phyloP scores from a whole-genome alignment of 805 yeast species.

The Metschnikowia chrysomelidarum region DNA sequence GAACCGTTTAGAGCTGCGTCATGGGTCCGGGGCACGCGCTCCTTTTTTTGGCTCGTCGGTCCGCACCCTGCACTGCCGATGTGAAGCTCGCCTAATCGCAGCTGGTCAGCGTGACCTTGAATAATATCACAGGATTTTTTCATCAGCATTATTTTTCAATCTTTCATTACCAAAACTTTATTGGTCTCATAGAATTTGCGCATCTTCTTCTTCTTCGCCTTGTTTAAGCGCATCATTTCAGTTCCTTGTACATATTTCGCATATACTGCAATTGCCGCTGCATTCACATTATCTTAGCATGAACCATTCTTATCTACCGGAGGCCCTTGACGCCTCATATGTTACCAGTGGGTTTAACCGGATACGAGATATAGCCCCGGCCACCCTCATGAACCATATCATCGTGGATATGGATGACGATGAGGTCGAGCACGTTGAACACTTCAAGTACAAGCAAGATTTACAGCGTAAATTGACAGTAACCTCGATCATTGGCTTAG shows the following conservation, averaged over 20 bases:
- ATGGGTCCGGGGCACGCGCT: too few relatives aligned
- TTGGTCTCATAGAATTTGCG: too few relatives aligned
- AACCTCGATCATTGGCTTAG: constrained; percentile 70
- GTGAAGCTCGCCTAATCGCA: too few relatives aligned
- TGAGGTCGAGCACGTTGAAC: constrained; percentile 58
- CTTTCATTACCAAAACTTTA: too few relatives aligned
- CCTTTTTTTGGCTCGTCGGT: too few relatives aligned
- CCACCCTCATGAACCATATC: constrained; percentile 15
- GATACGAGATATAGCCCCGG: constrained; percentile 20
- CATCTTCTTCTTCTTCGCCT: background rate
- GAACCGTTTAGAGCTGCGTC: too few relatives aligned
- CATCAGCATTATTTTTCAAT: too few relatives aligned
- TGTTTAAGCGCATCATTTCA: background rate
- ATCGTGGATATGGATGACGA: constrained; percentile 37
- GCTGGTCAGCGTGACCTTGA: too few relatives aligned
- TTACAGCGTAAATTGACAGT: constrained; percentile 66
- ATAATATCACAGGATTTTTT: too few relatives aligned
- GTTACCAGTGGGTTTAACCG: constrained; percentile 12
- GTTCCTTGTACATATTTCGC: too few relatives aligned
- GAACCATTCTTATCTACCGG: constrained; percentile 9
- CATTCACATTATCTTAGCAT: constrained; percentile 1
- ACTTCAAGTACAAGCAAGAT: constrained; percentile 72
- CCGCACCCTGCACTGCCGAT: too few relatives aligned
- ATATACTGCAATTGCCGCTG: background rate
- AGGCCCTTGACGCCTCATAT: constrained; percentile 10